Evolutionary conservation across 306 rosid species (phyloP).

Genomic region (Castanea sativa): DNA sequence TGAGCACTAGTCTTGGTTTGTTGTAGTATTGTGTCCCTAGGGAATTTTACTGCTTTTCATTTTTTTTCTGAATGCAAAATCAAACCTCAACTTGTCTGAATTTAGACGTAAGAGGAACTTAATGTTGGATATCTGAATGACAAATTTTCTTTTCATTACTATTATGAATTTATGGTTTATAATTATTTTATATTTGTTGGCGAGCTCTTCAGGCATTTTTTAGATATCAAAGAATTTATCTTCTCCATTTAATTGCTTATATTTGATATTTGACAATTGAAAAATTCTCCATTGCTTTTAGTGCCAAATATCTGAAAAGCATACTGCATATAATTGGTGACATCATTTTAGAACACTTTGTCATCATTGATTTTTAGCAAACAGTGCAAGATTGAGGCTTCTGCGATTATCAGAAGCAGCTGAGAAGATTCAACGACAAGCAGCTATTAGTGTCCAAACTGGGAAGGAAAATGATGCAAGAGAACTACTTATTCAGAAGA

Average conservation of each 20-base stretch:
- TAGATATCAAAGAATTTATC: not conserved
- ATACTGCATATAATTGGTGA: not conserved
- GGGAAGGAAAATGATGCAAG: constrained; percentile 82
- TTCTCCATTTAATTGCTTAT: not conserved
- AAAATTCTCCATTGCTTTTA: not conserved
- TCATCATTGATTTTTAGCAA: constrained; percentile 52
- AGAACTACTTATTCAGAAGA: constrained; percentile 79
- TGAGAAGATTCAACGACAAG: constrained; percentile 84
- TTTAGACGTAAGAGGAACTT: not conserved
- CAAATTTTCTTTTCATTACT: not conserved
- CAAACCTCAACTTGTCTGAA: not conserved
- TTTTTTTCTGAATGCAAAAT: not conserved
- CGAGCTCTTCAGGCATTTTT: not conserved
- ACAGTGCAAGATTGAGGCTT: constrained; percentile 78
- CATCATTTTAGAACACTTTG: constrained; percentile 11
- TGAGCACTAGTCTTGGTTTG: not conserved
- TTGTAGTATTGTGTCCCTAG: not conserved
- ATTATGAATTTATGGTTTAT: not conserved
- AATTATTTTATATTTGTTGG: not conserved
- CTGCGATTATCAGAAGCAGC: constrained; percentile 90
- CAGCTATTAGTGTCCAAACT: constrained; percentile 57
- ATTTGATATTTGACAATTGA: not conserved
- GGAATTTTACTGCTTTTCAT: not conserved
- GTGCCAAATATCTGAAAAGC: not conserved
- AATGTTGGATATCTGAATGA: not conserved